Conservation (phyloP, 2,329 filamentous ascomycete genomes). For the Talaromyces sp. region DNA sequence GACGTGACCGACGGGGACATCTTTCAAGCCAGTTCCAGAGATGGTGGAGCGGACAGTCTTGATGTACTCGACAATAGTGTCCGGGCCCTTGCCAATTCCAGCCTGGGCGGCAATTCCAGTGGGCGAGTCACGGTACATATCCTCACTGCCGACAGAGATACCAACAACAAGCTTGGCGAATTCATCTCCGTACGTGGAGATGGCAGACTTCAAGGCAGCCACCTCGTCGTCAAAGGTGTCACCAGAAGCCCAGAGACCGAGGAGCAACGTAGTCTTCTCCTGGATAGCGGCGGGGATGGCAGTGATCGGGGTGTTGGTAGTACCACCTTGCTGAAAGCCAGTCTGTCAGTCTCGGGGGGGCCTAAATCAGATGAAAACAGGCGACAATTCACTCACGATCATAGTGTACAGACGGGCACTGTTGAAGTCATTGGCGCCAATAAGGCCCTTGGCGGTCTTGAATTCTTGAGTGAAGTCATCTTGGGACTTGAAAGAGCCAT, state of each 20-base stretch:
- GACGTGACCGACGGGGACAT: constrained; percentile 69
- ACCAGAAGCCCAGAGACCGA: constrained; percentile 78
- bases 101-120: constrained; percentile 60
- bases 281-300: constrained; percentile 79
- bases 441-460: constrained; percentile 39
- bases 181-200: constrained; percentile 60
- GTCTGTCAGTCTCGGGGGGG: constrained; percentile 1
- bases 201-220: constrained; percentile 63
- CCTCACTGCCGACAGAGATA: constrained; percentile 82
- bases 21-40: constrained; percentile 51
- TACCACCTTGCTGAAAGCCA: constrained; percentile 41
- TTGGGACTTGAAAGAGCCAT: constrained; percentile 38
- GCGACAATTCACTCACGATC: constrained; percentile 36
- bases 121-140: constrained; percentile 75
- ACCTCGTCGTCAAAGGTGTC: constrained; percentile 65
- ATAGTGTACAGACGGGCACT: constrained; percentile 57
- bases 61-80: constrained; percentile 65
- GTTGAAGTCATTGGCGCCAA: constrained; percentile 37
- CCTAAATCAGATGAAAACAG: background rate
- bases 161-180: constrained; percentile 61
- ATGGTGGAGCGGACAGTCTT: constrained; percentile 60
- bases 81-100: constrained; percentile 59
- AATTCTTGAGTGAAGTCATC: constrained; percentile 42
- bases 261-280: constrained; percentile 70
- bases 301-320: constrained; percentile 59